These are phyloP conservation scores for Haplographium delicatum DNA, from an alignment of 495 filamentous ascomycete species.

Conservation along the genomic window DNA sequence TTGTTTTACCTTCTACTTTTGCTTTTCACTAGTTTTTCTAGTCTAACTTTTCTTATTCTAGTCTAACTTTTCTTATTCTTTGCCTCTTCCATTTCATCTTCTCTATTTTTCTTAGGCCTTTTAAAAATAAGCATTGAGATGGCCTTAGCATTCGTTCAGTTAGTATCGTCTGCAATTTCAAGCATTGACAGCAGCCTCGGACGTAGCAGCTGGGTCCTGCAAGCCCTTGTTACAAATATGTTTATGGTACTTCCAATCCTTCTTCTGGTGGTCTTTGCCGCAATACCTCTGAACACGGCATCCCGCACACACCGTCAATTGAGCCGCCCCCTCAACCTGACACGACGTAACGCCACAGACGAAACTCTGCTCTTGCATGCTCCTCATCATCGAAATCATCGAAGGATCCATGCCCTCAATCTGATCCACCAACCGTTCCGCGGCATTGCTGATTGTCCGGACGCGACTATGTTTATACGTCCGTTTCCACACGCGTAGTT, in stretches of 20 bases:
- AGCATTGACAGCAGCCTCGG: no score
- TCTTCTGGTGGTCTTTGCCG: conserved; percentile 20
- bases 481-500: conserved; percentile 6
- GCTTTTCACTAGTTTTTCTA: no score
- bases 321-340: not conserved
- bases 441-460: conserved; percentile 13
- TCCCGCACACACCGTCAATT: conserved; percentile 12
- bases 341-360: conserved; percentile 13
- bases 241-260: conserved; percentile 22
- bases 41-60: no score
- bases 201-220: conserved; percentile 2
- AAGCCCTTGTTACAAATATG: conserved; percentile 22
- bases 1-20: no score
- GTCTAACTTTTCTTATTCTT: no score
- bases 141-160: no score
- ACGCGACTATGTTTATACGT: conserved; percentile 8
- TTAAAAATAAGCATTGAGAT: no score
- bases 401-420: conserved; percentile 15
- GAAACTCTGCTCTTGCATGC: conserved; percentile 12
- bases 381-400: conserved; percentile 8
- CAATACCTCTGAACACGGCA: conserved; percentile 22
- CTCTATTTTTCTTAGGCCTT: no score
- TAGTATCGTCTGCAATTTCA: no score
- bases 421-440: conserved; percentile 18
- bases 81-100: no score